Evolutionary conservation across 345 rosid genomes (phyloP), one percentile per base, ranked within the genome.

Genomic region (Kernera saxatilis): DNA sequence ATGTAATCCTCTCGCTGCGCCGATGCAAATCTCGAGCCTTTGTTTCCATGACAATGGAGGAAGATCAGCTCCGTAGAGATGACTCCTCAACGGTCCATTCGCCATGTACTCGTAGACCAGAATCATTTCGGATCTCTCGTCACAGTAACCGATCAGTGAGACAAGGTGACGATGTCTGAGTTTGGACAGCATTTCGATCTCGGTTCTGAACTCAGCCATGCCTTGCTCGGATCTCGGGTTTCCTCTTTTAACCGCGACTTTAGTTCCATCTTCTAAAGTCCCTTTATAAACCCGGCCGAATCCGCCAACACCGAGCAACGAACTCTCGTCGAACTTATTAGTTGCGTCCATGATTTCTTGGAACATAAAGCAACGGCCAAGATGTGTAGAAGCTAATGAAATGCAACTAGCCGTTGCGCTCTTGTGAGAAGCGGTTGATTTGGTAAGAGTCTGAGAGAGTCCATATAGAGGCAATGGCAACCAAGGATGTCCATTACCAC

Each of bases 211-310:
- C 82, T 95, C 99, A 26, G 98, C 96, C 68, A 92, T 87, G 53
- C 99, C 99, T 82, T 95, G 99, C 52, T 95, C 99, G 0, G 99
- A 95, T 78, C 97, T 81, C n/a, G 99, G 97, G 70, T 95, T 95
- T 17, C 99, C 99, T 87, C 99, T 79, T 78, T 95, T 95, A 44
- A 95, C 98, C 8, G 99, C 99, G 3, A 95, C 87, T 62, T 81
- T 84, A 21, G 91, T 89, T 9, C 96, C 96, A 33, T 90, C 98
- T 61, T 95, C 99, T 23, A 95, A 81, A 25, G 89, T 92, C 49
- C 98, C 99, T 52, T 87, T 84, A 76, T 89, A 95, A 36, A 95
- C 99, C 63, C 97, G 83, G 8, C 99, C 99, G 30, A 95, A 95
- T 13, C 99, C 99, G 23, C 99, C 99, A 37, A 95, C 97, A 37